Base-by-base conservation (phyloP, 345 rosid species). In the Sisymbrium irio region DNA sequence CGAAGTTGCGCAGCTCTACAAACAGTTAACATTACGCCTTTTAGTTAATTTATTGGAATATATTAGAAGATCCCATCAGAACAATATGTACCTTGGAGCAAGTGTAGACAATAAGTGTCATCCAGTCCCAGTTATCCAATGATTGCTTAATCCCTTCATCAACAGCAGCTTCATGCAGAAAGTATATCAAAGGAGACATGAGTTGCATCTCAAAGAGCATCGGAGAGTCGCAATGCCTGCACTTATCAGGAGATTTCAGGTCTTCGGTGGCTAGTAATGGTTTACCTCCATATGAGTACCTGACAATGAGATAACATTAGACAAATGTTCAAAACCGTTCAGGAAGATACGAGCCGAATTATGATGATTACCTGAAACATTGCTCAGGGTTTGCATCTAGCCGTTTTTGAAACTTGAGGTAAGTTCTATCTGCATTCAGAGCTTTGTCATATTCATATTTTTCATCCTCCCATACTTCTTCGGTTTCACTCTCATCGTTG, bases 161-260 rank as follows among this genome's bases (percentile, higher is more conserved):
- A 54, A 63, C 27, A 37, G 83, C 87, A 63, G 78, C 89, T 62
- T 89, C 90, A 50, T 82, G 92, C 33, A 92, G 87, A 67, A 92
- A 95, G 80, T 78, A 89, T 77, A 92, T 85, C 20, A 91, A 50
- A 0, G 96, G 86, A 22, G 97, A 81, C 99, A 95, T 92, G 49
- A 95, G 82, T 83, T 95, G 99, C 88, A 95, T 81, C 82, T 95
- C 99, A 65, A 80, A 92, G 27, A 79, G 83, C 85, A 87, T 87
- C 47, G 79, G 78, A 65, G 85, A 76, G 72, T 87, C 83, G 50
- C 99, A 95, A 6, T 71, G 69, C 39, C 17, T 35, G 71, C 97
- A 95, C 3, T 61, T 84, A n/a, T 83, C 86, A 1, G 87, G 84
- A 53, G 83, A 69, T 64, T 30, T 83, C 22, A 77, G 25, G 58